Base-by-base conservation (phyloP, 2,329 filamentous ascomycete species). In the Epicoccum sorghinum region DNA sequence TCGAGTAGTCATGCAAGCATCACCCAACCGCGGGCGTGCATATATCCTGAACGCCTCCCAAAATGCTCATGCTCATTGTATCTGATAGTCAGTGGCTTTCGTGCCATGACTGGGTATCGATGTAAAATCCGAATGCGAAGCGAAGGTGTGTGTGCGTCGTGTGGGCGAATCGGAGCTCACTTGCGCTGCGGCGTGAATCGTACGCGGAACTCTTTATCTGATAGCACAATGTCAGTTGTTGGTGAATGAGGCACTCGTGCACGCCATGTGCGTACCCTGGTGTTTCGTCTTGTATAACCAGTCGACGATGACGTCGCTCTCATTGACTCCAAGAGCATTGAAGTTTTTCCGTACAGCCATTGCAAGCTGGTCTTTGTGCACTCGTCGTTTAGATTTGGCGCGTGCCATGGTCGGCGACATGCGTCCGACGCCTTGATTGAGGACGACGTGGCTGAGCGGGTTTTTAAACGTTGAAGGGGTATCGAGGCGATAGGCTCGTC, bases 251-350 rank as follows among this genome's bases (percentile, higher is more conserved):
- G 24, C 9, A 25, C 18, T 32, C 12, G 25, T 10, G 7, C 13
- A 27, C 29, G 13, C n/a, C 3, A 14, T n/a, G 4, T 27, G 37
- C 30, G 70, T 77, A 76, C 84, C 83, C 57, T 86, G 80, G 60
- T 82, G 83, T 68, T 82, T 81, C 27, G 90, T 82, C 69, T 86
- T 89, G 79, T 91, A 90, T 57, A 92, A 80, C 70, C 91, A 86
- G 60, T 90, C 89, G 52, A 93, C 89, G 52, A 95, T 89, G 61
- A 92, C 87, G 65, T 95, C 90, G 69, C 88, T 91, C 78, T 96
- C 91, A 60, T 87, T 88, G 36, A 93, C 85, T 13, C 88, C 89
- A 61, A 90, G 81, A 30, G 85, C 86, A 70, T 95, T 95, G 78
- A 95, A 95, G 75, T 95, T 89, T 72, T 91, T 93, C 60, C 90